These are phyloP conservation scores for Gilbertella persicaria DNA, from an alignment of 371 early-diverging fungal genomes.

Conservation along the genomic window DNA sequence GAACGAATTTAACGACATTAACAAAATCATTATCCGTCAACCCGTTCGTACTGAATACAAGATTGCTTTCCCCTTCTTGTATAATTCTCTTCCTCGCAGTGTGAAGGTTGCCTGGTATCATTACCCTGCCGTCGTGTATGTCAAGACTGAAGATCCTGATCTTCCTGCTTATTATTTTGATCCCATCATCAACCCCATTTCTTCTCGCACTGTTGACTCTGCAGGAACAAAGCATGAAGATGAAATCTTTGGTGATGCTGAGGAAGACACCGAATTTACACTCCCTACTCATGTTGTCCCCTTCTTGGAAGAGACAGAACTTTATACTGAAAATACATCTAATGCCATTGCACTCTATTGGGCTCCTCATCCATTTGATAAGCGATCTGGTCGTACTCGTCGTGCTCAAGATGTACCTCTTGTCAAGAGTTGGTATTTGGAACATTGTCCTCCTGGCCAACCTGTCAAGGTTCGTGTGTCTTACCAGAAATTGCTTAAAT, in stretches of 20 bases:
- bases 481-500: constrained; percentile 94
- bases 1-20: constrained; percentile 99
- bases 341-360: constrained; percentile 93
- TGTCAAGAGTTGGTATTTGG: constrained; percentile 97
- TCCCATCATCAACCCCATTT: constrained; percentile 95
- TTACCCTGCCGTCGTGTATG: constrained; percentile 86
- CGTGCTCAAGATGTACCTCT: constrained; percentile 95
- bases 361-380: constrained; percentile 98
- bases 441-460: constrained; percentile 91
- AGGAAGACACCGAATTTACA: constrained; percentile 69
- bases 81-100: constrained; percentile 94
- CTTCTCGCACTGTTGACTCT: constrained; percentile 71
- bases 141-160: constrained; percentile 93
- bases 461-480: constrained; percentile 98
- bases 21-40: constrained; percentile 98
- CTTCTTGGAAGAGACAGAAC: constrained; percentile 77
- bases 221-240: constrained; percentile 73
- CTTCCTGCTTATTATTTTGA: constrained; percentile 97
- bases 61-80: constrained; percentile 97
- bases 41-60: constrained; percentile 98
- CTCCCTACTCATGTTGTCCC: constrained; percentile 84
- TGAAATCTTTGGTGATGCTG: constrained; percentile 84
- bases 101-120: constrained; percentile 95
- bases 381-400: constrained; percentile 89
- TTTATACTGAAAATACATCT: constrained; percentile 92